A percentile compares a stretch with the other conserved stretches of the same genome.
Conservation (phyloP, 1,284 basidiomycete species). For the Thelephora terrestris region DNA sequence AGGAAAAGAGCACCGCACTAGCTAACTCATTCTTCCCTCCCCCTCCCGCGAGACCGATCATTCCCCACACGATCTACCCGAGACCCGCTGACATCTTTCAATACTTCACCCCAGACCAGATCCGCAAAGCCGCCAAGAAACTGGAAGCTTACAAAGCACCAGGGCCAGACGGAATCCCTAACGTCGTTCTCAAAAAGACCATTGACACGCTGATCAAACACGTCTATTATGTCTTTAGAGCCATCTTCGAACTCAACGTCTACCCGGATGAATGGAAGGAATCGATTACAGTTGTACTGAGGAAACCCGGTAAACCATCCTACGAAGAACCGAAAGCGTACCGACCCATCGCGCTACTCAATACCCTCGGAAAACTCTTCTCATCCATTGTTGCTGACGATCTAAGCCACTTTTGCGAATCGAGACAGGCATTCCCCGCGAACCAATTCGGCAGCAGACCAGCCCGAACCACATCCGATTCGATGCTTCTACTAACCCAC, state of each 20-base stretch:
- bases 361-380: constrained; percentile 26
- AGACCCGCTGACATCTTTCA: constrained; percentile 16
- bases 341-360: too few relatives aligned
- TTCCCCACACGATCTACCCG: constrained; percentile 11
- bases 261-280: constrained; percentile 27
- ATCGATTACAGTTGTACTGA: too few relatives aligned
- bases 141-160: constrained; percentile 26
- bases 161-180: constrained; percentile 26
- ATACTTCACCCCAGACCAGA: constrained; percentile 12
- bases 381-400: constrained; percentile 18
- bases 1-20: too few relatives aligned
- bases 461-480: constrained; percentile 27
- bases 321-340: too few relatives aligned
- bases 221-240: constrained; percentile 28
- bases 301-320: too few relatives aligned
- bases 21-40: constrained; percentile 24
- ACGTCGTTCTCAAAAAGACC: constrained; percentile 23
- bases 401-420: constrained; percentile 15
- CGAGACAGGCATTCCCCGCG: constrained; percentile 14
- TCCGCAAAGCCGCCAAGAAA: constrained; percentile 10
- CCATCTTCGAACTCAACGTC: constrained; percentile 15
- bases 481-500: too few relatives aligned
- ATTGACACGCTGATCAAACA: constrained; percentile 19
- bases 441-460: constrained; percentile 26
- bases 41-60: constrained; percentile 5